Conservation (phyloP, 306 rosid genomes). For the Senna tora region DNA sequence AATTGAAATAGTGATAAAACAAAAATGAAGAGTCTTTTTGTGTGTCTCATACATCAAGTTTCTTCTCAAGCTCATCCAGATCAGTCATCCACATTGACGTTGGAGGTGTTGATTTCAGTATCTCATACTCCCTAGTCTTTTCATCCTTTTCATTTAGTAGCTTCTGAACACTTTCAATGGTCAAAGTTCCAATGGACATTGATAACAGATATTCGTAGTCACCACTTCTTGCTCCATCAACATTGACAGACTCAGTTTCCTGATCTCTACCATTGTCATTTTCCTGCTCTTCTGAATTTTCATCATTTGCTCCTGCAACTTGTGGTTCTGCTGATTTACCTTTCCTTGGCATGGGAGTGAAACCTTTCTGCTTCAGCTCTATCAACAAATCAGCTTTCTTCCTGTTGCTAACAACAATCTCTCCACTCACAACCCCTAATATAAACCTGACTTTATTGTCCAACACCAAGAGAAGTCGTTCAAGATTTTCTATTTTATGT, state of each 20-base stretch:
- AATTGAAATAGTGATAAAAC: not conserved
- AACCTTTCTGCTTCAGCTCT: conserved; percentile 86
- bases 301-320: conserved; percentile 87
- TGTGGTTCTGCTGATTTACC: conserved; percentile 76
- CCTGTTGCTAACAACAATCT: conserved; percentile 80
- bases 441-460: conserved; percentile 88
- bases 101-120: conserved; percentile 69
- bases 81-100: conserved; percentile 76
- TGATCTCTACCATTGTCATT: conserved; percentile 53
- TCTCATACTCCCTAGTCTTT: conserved; percentile 59
- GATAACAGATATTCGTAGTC: conserved; percentile 80
- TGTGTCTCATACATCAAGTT: conserved; percentile 63
- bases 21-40: not conserved
- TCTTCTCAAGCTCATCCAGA: conserved; percentile 68
- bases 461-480: conserved; percentile 65
- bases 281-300: conserved; percentile 66
- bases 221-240: conserved; percentile 49
- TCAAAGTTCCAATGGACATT: conserved; percentile 80
- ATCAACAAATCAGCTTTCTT: conserved; percentile 70
- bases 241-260: conserved; percentile 47
- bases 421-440: conserved; percentile 82
- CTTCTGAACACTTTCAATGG: conserved; percentile 78
- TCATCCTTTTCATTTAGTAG: conserved; percentile 64
- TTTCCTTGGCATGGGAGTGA: conserved; percentile 87
- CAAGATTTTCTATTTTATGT: conserved; percentile 60